Percentiles rank a stretch among this genome's conserved stretches.
Evolutionary conservation across 805 yeast species (phyloP).

Genomic region (Saturnispora galanensis): DNA sequence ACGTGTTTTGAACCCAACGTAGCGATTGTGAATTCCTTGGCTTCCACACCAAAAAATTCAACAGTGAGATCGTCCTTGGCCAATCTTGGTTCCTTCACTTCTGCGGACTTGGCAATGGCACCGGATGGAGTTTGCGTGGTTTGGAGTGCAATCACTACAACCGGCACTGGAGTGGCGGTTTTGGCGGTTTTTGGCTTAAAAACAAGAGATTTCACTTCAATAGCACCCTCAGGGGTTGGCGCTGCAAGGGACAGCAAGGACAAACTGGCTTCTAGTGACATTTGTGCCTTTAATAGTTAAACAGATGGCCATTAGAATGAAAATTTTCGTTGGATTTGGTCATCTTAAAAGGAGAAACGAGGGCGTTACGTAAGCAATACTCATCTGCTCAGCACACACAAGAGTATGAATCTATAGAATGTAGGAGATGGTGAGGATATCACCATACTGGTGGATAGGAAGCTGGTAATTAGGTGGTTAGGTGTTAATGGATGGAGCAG

Average conservation of each 20-base stretch:
- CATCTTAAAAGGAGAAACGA: not conserved
- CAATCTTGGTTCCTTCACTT: constrained; percentile 75
- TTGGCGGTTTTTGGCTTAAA: constrained; percentile 91
- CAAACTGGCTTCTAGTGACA: constrained; percentile 63
- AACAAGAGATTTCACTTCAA: constrained; percentile 62
- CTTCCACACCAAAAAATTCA: constrained; percentile 45
- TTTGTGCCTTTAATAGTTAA: constrained; percentile 16
- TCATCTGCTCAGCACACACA: not conserved
- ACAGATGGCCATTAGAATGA: not conserved
- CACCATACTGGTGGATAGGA: no score
- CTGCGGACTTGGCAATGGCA: constrained; percentile 54
- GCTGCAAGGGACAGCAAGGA: constrained; percentile 55
- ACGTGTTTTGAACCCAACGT: constrained; percentile 33
- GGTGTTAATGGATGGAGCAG: no score
- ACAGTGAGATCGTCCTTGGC: constrained; percentile 74
- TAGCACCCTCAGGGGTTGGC: constrained; percentile 40
- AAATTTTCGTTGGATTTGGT: not conserved
- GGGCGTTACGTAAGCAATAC: not conserved
- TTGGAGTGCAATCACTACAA: constrained; percentile 67
- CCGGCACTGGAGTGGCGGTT: constrained; percentile 66
- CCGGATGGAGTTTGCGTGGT: constrained; percentile 61
- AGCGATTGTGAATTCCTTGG: constrained; percentile 57
- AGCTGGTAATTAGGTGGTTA: no score
- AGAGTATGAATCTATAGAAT: no score
- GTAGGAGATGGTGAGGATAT: no score